Evolutionary conservation across 2,329 filamentous ascomycete species (phyloP), one percentile per base, ranked within the genome.

Genomic region (Penicillium sp.): DNA sequence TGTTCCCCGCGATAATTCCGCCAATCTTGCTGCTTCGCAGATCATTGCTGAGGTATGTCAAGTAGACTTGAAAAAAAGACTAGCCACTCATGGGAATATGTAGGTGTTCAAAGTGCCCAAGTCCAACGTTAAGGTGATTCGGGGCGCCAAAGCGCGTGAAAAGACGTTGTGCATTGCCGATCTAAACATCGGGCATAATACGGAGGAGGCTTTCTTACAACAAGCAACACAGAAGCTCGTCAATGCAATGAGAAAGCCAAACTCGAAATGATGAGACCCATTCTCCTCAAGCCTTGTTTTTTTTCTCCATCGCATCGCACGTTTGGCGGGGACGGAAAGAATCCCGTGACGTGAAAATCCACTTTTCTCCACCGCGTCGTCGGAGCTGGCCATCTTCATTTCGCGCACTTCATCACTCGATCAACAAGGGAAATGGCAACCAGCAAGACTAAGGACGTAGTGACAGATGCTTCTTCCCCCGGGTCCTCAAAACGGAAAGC

Each of bases 11-110:
- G 84, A 89, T 12, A 86, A 86, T 12, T 84, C 88, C 64, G 83
- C 87, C 4, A 90, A 90, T 65, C 82, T 81, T 64, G 86, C 87
- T 4, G 84, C 89, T 2, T 72, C 84, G 42, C 75, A 80, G 30
- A 71, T 90, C 4, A 72, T 91, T 49, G 85, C 86, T 56, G 74
- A 83, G 63, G 84, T 85, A 60, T 56, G 70, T 56, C 9, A 15
- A 9, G 23, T 40, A 27, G 26, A 40, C n/a, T 27, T 17, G 24
- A n/a, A 18, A 39, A 24, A 23, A 10, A 27, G 26, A 10, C 26
- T 27, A 27, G 26, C 26, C 10, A 27, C 4, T 40, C 4, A 15
- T 27, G 13, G 13, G 12, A 40, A 18, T 12, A 21, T n/a, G n/a
- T n/a, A 86, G 82, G 76, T 79, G 5, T 75, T 90, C 2, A 75